phyloP scores from a whole-genome alignment of 2,329 filamentous ascomycete species.

The Fusarium pseudocircinatum region DNA sequence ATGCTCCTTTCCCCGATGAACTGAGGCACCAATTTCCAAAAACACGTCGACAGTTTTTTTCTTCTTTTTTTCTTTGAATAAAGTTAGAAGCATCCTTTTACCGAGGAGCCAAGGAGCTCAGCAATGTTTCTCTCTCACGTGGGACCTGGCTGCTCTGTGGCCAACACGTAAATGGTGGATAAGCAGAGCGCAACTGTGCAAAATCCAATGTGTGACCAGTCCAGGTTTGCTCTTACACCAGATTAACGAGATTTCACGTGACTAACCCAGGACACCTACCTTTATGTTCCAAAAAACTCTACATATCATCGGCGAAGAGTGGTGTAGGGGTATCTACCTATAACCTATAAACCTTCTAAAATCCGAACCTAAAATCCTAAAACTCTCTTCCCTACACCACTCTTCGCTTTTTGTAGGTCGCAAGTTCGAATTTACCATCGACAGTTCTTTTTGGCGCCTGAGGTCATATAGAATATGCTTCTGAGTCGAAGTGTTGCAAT shows the following conservation, averaged over 20 bases:
- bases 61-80: too few species aligned
- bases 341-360: background rate
- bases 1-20: background rate
- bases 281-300: background rate
- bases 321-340: background rate
- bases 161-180: background rate
- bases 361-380: background rate
- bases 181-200: background rate
- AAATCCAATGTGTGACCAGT: too few species aligned
- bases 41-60: too few species aligned
- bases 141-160: background rate
- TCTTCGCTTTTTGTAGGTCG: background rate
- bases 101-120: rapidly evolving
- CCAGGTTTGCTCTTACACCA: background rate
- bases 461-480: too few species aligned
- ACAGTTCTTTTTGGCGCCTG: background rate
- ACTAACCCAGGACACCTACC: rapidly evolving
- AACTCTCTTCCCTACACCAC: background rate
- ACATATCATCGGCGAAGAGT: background rate
- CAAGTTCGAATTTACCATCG: background rate
- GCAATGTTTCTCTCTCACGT: too few species aligned
- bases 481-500: background rate
- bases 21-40: too few species aligned
- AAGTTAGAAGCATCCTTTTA: rapidly evolving
- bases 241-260: background rate